phyloP scores from a whole-genome alignment of 2,329 filamentous ascomycete species.

The Colletotrichum costaricense region DNA sequence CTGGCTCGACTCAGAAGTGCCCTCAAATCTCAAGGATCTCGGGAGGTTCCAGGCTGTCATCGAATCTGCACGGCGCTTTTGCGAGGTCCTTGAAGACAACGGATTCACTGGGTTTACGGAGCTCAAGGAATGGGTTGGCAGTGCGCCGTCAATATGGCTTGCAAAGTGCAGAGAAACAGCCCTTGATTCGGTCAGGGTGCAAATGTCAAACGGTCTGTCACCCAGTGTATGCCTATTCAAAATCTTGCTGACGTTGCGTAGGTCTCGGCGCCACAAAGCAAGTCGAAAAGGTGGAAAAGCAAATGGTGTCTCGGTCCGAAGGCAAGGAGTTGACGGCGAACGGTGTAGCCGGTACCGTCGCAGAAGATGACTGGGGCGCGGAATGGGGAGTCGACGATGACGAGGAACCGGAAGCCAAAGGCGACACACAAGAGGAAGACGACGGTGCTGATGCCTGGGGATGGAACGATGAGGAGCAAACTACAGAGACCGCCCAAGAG shows the following conservation, averaged over 20 bases:
- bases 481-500: constrained; percentile 45
- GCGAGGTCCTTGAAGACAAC: constrained; percentile 68
- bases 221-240: not conserved
- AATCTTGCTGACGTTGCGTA: constrained; percentile 15
- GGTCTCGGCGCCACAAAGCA: constrained; percentile 71
- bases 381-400: constrained; percentile 81
- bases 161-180: constrained; percentile 83
- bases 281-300: constrained; percentile 88
- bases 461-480: constrained; percentile 78
- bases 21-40: constrained; percentile 78
- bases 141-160: constrained; percentile 86
- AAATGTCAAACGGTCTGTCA: constrained; percentile 69
- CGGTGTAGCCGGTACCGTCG: constrained; percentile 53
- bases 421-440: constrained; percentile 45
- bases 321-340: constrained; percentile 73
- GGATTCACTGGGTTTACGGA: constrained; percentile 72
- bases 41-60: constrained; percentile 77
- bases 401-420: constrained; percentile 42
- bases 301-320: constrained; percentile 76
- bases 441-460: constrained; percentile 79
- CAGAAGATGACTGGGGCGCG: constrained; percentile 77
- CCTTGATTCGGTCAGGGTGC: constrained; percentile 78
- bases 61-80: constrained; percentile 73
- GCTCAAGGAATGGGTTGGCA: constrained; percentile 82
- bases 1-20: constrained; percentile 83